A percentile compares a stretch with the other conserved stretches of the same genome.
Conservation (phyloP, 495 filamentous ascomycete genomes). For the Bathelium albidoporum region DNA sequence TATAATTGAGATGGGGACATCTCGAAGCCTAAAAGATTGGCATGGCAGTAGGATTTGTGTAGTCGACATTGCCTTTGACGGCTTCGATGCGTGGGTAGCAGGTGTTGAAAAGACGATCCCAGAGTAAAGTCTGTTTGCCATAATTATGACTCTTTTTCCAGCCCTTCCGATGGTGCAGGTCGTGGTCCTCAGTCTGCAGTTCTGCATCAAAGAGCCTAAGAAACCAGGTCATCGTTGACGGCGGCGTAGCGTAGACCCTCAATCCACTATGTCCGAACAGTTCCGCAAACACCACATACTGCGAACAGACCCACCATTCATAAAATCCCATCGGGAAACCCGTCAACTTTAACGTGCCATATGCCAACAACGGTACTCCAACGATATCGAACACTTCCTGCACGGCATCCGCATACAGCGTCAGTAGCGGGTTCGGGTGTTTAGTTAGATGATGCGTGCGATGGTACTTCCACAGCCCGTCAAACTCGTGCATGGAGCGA, state of each 20-base stretch:
- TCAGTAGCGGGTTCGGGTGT: constrained; percentile 7
- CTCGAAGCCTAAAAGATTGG: neutral
- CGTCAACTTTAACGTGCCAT: constrained; percentile 4
- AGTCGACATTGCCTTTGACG: neutral
- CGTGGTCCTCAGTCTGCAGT: constrained; percentile 4
- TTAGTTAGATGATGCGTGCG: constrained; percentile 5
- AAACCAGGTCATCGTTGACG: neutral
- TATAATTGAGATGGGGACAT: neutral
- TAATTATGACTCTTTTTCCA: constrained; percentile 9
- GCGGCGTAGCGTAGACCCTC: neutral
- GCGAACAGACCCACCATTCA: constrained; percentile 6
- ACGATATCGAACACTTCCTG: constrained; percentile 8
- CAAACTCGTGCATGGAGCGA: constrained; percentile 8
- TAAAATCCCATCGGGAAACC: constrained; percentile 9
- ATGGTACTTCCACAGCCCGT: constrained; percentile 9
- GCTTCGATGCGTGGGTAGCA: neutral
- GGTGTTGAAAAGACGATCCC: constrained; percentile 7
- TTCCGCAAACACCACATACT: constrained; percentile 7
- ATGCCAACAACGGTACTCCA: neutral
- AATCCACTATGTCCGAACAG: constrained; percentile 5
- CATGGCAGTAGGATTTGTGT: neutral
- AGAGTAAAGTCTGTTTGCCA: constrained; percentile 9
- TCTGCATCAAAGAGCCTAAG: constrained; percentile 7
- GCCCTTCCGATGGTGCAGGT: constrained; percentile 9
- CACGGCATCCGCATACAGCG: constrained; percentile 2